Evolutionary conservation across 164 flowering plant species (phyloP).

Genomic region (Aristolochia fimbriata): DNA sequence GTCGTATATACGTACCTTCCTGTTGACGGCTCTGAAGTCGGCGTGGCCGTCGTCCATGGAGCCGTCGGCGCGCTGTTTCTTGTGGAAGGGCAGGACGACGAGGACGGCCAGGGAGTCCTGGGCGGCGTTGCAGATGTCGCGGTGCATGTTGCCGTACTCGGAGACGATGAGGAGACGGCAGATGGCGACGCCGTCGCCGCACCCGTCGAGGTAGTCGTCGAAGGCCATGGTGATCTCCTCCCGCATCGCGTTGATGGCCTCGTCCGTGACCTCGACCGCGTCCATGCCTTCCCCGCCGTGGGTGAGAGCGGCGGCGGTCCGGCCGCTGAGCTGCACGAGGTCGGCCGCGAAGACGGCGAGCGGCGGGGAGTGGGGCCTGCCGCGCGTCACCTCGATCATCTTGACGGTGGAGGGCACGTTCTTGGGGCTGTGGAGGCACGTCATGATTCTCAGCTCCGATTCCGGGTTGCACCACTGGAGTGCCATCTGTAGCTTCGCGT

Average conservation of each 20-base stretch:
- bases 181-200: constrained; percentile 6
- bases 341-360: constrained; percentile 14
- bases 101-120: constrained; percentile 19
- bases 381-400: constrained; percentile 16
- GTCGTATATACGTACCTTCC: background rate
- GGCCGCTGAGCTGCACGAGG: constrained; percentile 21
- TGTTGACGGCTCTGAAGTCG: constrained; percentile 16
- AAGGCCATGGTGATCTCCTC: constrained; percentile 9
- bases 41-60: constrained; percentile 18
- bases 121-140: constrained; percentile 23
- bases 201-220: constrained; percentile 13
- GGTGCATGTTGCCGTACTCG: constrained; percentile 21
- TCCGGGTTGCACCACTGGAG: constrained; percentile 11
- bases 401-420: constrained; percentile 17
- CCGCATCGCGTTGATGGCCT: constrained; percentile 3
- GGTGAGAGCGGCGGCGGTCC: constrained; percentile 11
- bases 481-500: constrained; percentile 14
- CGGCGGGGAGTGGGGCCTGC: constrained; percentile 6
- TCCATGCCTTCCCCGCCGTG: constrained; percentile 5
- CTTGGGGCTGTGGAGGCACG: constrained; percentile 17
- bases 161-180: constrained; percentile 18
- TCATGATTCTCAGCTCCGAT: constrained; percentile 13
- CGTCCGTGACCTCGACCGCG: background rate
- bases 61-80: constrained; percentile 22
- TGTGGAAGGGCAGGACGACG: constrained; percentile 24